Evolutionary conservation across 306 rosid species (phyloP).

Genomic region (Cicer pinnatifidum): DNA sequence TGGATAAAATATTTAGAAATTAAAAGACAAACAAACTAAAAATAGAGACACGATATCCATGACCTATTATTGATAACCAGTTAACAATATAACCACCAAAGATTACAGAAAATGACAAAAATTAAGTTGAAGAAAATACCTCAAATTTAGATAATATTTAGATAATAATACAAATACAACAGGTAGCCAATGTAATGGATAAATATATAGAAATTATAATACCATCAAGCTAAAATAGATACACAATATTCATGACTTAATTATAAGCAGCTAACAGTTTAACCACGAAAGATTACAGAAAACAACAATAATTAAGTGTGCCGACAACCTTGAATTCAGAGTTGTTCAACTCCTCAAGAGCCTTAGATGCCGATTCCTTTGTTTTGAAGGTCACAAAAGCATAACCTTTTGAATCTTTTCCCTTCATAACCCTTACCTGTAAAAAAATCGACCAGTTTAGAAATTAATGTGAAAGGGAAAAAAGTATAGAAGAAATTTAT

Average conservation of each 20-base stretch:
- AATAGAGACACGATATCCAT: slow-evolving; percentile 4
- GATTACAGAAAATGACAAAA: slow-evolving; percentile 19
- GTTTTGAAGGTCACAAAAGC: slow-evolving; percentile 76
- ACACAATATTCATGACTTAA: slow-evolving; percentile 12
- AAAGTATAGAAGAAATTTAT: slow-evolving; percentile 28
- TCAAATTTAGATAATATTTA: slow-evolving; percentile 21
- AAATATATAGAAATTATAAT: neutral
- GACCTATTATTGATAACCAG: slow-evolving; percentile 18
- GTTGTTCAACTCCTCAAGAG: slow-evolving; percentile 65
- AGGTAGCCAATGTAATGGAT: neutral
- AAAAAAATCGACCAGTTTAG: slow-evolving; percentile 29
- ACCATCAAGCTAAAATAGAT: neutral
- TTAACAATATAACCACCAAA: slow-evolving; percentile 15
- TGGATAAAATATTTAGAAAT: slow-evolving; percentile 5
- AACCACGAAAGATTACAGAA: slow-evolving; percentile 19
- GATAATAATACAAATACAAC: slow-evolving; percentile 13
- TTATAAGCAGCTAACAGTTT: slow-evolving; percentile 16
- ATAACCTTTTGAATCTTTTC: slow-evolving; percentile 64
- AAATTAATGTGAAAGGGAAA: slow-evolving; percentile 5
- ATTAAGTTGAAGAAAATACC: slow-evolving; percentile 45
- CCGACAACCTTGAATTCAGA: slow-evolving; percentile 59
- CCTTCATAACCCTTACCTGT: slow-evolving; percentile 78
- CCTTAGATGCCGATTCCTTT: slow-evolving; percentile 70
- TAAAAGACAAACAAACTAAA: neutral
- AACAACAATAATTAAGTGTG: slow-evolving; percentile 2